These are phyloP conservation scores for Luffa aegyptiaca DNA, from an alignment of 306 rosid genomes.

Conservation along the genomic window DNA sequence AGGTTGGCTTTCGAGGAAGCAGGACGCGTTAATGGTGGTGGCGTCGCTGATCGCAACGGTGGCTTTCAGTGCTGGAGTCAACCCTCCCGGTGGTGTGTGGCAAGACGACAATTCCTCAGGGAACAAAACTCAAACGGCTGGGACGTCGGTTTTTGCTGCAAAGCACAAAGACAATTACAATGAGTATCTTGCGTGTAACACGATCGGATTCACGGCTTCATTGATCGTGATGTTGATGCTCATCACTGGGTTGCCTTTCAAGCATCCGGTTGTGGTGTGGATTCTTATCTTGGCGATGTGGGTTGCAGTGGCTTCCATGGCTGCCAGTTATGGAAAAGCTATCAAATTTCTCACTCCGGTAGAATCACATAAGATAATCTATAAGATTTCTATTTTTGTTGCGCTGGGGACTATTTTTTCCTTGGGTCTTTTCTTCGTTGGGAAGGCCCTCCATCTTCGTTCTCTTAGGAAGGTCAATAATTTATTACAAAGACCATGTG, in stretches of 20 bases:
- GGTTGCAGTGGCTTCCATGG: neutral
- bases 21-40: slow-evolving; percentile 21
- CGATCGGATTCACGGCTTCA: neutral
- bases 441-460: too few species aligned
- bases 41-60: slow-evolving; percentile 26
- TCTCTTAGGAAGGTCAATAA: too few species aligned
- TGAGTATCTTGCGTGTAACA: too few species aligned
- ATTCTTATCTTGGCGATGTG: neutral
- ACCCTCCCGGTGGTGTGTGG: slow-evolving; percentile 27
- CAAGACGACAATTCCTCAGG: neutral
- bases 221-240: neutral
- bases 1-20: neutral
- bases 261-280: neutral
- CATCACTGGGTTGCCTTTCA: neutral
- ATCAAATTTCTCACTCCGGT: too few species aligned
- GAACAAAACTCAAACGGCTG: neutral
- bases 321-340: neutral
- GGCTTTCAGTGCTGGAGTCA: slow-evolving; percentile 22
- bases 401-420: too few species aligned
- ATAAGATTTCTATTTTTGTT: too few species aligned
- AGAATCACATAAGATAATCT: too few species aligned
- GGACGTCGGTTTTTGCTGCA: neutral
- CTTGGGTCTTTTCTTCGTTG: too few species aligned
- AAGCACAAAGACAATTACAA: neutral
- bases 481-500: too few species aligned